Base-by-base conservation (phyloP, 2,329 filamentous ascomycete species). In the Colletotrichum navitas region DNA sequence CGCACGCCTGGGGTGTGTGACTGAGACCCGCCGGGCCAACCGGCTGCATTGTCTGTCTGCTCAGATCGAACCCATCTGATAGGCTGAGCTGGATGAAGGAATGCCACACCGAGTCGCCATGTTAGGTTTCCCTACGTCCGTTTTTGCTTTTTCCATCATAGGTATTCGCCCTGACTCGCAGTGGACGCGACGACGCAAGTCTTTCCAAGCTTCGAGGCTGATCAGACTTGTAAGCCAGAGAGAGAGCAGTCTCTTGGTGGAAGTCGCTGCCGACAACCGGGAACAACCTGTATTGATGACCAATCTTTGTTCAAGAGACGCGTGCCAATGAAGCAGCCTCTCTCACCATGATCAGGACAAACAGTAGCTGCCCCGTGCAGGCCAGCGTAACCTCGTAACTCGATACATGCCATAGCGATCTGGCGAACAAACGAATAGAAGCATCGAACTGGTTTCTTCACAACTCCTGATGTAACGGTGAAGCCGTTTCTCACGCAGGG, bases 81-180 rank as follows among this genome's bases (percentile, higher is more conserved):
- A 60, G 43, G 68, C 29, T 26, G 32, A 55, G 24, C 8, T n/a
- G n/a, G 24, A 14, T 7, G 36, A 59, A 49, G 36, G 43, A 36
- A 45, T 65, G 47, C 24, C 14, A 54, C 26, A 62, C 59, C 59
- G 16, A 51, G 29, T 32, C 34, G 29, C 32, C 6, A 63, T 64
- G 39, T 34, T 26, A 26, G 14, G 41, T 62, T 26, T 21, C 10
- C 18, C 51, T 58, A 56, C 67, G 61, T 58, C 39, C 41, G 43
- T 45, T 52, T 39, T 41, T 62, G 68, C 51, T 63, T 29, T 36
- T 47, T 18, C 41, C 26, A 32, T 45, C 63, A 67, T 32, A n/a
- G n/a, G n/a, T n/a, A 16, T 24, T 66, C 49, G 54, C 29, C 32
- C 39, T 71, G 63, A 68, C 56, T 68, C 68, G 63, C 52, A 12